Base-by-base conservation (phyloP, 371 early-diverging fungal species). In the Mucor lusitanicus region DNA sequence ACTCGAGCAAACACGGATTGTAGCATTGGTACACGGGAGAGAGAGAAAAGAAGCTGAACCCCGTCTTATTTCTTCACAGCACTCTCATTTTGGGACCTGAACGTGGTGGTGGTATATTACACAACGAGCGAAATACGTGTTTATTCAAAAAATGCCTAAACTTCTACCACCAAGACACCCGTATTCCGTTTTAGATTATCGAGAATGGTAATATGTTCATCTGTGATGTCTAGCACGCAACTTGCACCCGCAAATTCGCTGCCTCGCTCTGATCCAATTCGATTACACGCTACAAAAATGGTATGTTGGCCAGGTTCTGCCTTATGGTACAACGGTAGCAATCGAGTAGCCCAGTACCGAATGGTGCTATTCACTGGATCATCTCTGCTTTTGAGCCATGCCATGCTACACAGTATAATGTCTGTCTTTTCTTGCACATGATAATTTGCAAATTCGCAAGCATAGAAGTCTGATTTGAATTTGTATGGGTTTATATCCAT, bases 401-500 rank as follows among this genome's bases (percentile, higher is more conserved):
- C 87, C 92, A 91, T 94, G 12, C 87, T 83, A 39, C 85, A 85
- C 5, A 87, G 59, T 6, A 93, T 55, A 3, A 91, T 59, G 3
- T 83, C 67, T 17, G 89, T 72, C 6, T 76, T 62, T 17, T 85
- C 65, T 0, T 78, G 28, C 3, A 70, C 12, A 64, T 91, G 92
- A 65, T 78, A 93, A 28, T 65, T 81, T 1, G 90, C 90, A 74
- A 92, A 93, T 74, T 94, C 94, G 72, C 71, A 91, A 7, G 68
- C 85, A 12, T 70, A 70, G 71, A 90, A 93, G 11, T 80, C 74
- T 0, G 90, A 72, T 72, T 86, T 69, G 74, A 93, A 94, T 50
- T 79, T 74, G 68, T 88, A 88, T 0, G 93, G 94, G 69, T 92
- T 93, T 27, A 94, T 54, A 74, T 94, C 94, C 94, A 94, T 93